These are phyloP conservation scores for Hypomontagnella monticulosa DNA, from an alignment of 495 filamentous ascomycete genomes.

Conservation along the genomic window DNA sequence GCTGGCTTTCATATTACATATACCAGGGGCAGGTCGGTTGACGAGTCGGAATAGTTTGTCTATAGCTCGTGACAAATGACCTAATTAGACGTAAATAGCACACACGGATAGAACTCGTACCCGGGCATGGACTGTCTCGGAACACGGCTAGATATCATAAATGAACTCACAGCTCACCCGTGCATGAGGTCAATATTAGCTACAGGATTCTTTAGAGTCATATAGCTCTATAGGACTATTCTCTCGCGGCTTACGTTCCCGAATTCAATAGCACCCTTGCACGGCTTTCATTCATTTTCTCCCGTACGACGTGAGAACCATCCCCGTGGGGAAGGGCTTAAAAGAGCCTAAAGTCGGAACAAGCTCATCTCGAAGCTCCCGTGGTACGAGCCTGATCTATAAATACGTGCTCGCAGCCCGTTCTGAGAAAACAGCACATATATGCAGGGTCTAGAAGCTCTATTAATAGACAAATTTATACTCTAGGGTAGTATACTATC, in stretches of 20 bases:
- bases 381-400: neutral
- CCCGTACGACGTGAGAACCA: conserved; percentile 9
- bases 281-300: neutral
- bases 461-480: conserved; percentile 30
- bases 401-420: conserved; percentile 11
- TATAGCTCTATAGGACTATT: no score
- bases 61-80: no score
- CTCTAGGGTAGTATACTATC: conserved; percentile 11
- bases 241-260: neutral
- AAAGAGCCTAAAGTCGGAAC: conserved; percentile 23
- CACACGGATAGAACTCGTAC: no score
- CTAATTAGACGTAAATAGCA: no score
- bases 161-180: no score
- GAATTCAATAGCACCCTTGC: conserved; percentile 13
- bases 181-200: no score
- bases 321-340: conserved; percentile 28
- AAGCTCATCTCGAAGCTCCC: conserved; percentile 3
- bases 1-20: no score
- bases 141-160: no score
- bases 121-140: no score
- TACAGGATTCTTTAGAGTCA: no score
- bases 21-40: no score
- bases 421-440: neutral
- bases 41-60: no score
- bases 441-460: conserved; percentile 19